Percentiles rank a stretch among this genome's conserved stretches.
Conservation (phyloP, 768 basidiomycete species). For the Mycena belliarum region DNA sequence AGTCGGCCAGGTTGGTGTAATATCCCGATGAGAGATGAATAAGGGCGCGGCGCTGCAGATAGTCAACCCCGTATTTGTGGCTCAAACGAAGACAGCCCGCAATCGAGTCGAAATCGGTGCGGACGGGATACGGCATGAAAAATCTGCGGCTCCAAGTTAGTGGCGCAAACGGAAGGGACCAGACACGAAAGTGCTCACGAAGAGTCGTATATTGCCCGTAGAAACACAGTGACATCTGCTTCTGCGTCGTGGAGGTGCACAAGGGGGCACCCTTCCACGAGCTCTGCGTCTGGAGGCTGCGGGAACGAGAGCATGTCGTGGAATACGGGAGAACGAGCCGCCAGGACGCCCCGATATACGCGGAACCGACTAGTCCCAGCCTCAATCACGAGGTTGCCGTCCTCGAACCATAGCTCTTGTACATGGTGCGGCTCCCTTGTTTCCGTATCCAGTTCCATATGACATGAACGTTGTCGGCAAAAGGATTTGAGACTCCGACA, state of each 20-base stretch:
- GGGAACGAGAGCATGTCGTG: neutral
- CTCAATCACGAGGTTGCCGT: slow-evolving; percentile 21
- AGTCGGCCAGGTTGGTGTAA: neutral
- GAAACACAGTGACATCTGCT: slow-evolving; percentile 1
- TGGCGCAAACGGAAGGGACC: neutral
- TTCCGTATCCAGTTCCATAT: neutral
- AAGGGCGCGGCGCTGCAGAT: neutral
- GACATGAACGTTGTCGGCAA: neutral
- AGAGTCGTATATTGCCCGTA: neutral
- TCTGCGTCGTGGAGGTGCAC: slow-evolving; percentile 1
- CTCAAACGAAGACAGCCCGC: slow-evolving; percentile 2
- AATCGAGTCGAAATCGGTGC: neutral
- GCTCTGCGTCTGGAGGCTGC: slow-evolving; percentile 1
- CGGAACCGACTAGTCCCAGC: slow-evolving; percentile 15
- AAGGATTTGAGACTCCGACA: neutral
- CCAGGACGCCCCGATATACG: slow-evolving; percentile 12
- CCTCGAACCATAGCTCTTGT: slow-evolving; percentile 5
- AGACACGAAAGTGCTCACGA: neutral
- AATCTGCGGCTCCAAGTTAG: neutral
- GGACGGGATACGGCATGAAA: neutral
- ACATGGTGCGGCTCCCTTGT: neutral
- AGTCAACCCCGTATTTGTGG: slow-evolving; percentile 6
- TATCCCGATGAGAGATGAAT: neutral
- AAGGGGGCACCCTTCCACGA: slow-evolving; percentile 13
- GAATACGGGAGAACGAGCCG: neutral